Conservation (phyloP, 257 asterid species). For the Nicotiana attenuata region DNA sequence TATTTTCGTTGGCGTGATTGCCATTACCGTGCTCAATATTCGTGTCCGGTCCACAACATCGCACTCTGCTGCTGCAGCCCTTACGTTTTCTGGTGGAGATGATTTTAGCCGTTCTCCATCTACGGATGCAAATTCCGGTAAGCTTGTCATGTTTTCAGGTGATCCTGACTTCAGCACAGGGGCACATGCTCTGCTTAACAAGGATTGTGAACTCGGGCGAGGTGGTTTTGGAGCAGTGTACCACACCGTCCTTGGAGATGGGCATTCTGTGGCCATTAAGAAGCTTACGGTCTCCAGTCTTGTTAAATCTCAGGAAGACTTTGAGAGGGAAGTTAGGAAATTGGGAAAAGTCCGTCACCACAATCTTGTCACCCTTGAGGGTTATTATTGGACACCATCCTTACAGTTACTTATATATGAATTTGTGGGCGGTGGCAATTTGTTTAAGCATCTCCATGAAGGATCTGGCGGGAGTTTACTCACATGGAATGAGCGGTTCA, state of each 20-base stretch:
- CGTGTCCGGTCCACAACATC: slow-evolving; percentile 61
- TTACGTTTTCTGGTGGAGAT: slow-evolving; percentile 65
- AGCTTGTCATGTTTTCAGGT: slow-evolving; percentile 88
- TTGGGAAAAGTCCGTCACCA: slow-evolving; percentile 56
- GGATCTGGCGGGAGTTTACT: slow-evolving; percentile 39
- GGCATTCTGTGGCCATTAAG: slow-evolving; percentile 77
- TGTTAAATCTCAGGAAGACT: slow-evolving; percentile 73
- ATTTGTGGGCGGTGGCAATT: slow-evolving; percentile 67
- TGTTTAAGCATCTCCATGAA: slow-evolving; percentile 75
- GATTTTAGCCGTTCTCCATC: slow-evolving; percentile 59
- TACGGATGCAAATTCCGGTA: slow-evolving; percentile 66
- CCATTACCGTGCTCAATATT: slow-evolving; percentile 74
- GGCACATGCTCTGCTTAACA: slow-evolving; percentile 72
- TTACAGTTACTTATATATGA: slow-evolving; percentile 83
- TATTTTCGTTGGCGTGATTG: slow-evolving; percentile 76
- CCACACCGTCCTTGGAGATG: slow-evolving; percentile 64
- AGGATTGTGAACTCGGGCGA: slow-evolving; percentile 86
- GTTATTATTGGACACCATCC: slow-evolving; percentile 89
- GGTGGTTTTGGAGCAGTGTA: slow-evolving; percentile 95
- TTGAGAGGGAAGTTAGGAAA: slow-evolving; percentile 68
- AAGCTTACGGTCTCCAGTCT: slow-evolving; percentile 79
- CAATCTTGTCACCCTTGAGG: slow-evolving; percentile 68
- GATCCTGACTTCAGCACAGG: slow-evolving; percentile 75
- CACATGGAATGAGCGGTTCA: slow-evolving; percentile 75
- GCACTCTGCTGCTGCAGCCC: slow-evolving; percentile 53